Percentiles rank a stretch among this genome's conserved stretches.
These are phyloP conservation scores for Botrytis aclada DNA, from an alignment of 2,329 filamentous ascomycete species.

Conservation along the genomic window DNA sequence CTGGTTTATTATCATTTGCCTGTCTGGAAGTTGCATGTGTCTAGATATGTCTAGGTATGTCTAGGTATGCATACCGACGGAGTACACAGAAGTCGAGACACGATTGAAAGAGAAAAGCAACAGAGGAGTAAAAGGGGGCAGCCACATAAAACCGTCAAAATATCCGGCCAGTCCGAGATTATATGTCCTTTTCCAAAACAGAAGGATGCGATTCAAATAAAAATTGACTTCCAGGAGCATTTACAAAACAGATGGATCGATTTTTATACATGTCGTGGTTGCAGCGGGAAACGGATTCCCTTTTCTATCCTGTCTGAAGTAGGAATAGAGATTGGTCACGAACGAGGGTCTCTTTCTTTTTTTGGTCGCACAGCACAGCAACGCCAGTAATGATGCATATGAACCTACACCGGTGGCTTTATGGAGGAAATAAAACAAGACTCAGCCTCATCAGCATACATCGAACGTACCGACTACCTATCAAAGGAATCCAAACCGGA, in stretches of 20 bases:
- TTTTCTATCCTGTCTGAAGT: not conserved
- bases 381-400: not conserved
- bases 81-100: not conserved
- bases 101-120: not conserved
- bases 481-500: not conserved
- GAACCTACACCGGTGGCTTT: constrained; percentile 7
- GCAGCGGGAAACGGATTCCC: not conserved
- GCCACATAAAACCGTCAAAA: constrained; percentile 5
- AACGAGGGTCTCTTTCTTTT: not conserved
- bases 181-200: not conserved
- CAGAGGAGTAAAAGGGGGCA: not conserved
- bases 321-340: not conserved
- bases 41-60: not conserved
- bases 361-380: not conserved
- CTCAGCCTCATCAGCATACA: constrained; percentile 9
- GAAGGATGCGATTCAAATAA: not conserved
- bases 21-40: not conserved
- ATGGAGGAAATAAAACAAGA: not conserved
- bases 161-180: constrained; percentile 2
- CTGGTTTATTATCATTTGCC: not conserved
- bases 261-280: not conserved
- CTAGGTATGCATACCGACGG: not conserved
- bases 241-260: not conserved
- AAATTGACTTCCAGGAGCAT: not conserved
- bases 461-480: not conserved